Conservation (phyloP, 179 eudicot species). For the Drosera spatulata region DNA sequence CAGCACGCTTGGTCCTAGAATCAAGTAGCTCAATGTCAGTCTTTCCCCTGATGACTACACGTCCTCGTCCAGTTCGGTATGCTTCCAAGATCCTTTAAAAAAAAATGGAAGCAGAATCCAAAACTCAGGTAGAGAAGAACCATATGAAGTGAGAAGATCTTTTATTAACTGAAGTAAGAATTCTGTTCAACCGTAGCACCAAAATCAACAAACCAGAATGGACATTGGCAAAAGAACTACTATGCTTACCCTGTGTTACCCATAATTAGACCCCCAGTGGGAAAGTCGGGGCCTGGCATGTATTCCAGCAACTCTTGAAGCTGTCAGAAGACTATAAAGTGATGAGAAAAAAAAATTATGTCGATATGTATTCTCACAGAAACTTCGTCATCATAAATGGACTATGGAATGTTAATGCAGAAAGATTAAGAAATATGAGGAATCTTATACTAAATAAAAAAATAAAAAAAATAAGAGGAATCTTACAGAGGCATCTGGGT, state of each 20-base stretch:
- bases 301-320: conserved; percentile 88
- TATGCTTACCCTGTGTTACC: conserved; percentile 70
- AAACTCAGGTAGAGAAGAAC: no score
- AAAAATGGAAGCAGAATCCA: conserved; percentile 5
- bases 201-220: no score
- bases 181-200: no score
- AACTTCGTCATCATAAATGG: neutral
- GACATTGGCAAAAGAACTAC: no score
- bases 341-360: neutral
- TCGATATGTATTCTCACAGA: neutral
- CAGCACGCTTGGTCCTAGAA: conserved; percentile 64
- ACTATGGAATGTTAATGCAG: neutral
- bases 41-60: conserved; percentile 85
- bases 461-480: no score
- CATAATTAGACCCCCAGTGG: conserved; percentile 96
- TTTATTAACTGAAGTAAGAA: no score
- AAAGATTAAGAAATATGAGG: neutral
- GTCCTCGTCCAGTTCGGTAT: conserved; percentile 88
- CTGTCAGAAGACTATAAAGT: conserved; percentile 20
- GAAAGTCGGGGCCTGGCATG: conserved; percentile 99
- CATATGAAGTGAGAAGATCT: no score
- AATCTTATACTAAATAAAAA: no score
- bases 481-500: conserved; percentile 95
- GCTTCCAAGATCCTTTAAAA: conserved; percentile 87
- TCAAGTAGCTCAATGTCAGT: conserved; percentile 74